Conservation (phyloP, 148 eudicot genomes). For the Simmondsia chinensis region DNA sequence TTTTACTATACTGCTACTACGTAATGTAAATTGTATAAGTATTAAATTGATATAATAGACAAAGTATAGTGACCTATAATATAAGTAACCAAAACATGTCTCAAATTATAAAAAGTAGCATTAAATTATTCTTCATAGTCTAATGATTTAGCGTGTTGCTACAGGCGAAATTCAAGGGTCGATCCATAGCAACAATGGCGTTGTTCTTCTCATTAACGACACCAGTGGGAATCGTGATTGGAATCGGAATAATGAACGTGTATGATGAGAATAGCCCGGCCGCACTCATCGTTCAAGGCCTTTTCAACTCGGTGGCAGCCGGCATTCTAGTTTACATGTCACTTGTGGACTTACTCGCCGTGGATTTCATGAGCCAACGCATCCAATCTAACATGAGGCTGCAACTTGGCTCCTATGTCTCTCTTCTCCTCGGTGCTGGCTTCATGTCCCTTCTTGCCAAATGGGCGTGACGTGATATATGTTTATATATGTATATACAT, state of each 20-base stretch:
- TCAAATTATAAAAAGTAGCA: too few relatives aligned
- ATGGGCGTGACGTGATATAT: too few relatives aligned
- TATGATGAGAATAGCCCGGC: constrained; percentile 13
- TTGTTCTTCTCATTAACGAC: constrained; percentile 20
- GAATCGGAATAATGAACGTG: constrained; percentile 14
- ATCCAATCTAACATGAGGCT: constrained; percentile 11
- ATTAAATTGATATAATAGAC: too few relatives aligned
- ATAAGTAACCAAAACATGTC: too few relatives aligned
- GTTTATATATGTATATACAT: too few relatives aligned
- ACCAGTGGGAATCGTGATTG: constrained; percentile 13
- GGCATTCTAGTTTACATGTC: constrained; percentile 24
- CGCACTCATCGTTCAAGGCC: constrained; percentile 15
- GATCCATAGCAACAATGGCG: constrained; percentile 7
- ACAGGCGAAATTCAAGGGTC: constrained; percentile 16
- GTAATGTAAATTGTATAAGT: too few relatives aligned
- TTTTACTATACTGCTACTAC: too few relatives aligned
- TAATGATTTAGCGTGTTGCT: too few relatives aligned
- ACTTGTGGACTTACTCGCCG: constrained; percentile 16
- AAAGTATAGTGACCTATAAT: too few relatives aligned
- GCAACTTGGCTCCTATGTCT: background rate
- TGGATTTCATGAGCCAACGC: constrained; percentile 14
- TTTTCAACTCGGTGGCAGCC: constrained; percentile 13
- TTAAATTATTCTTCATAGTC: too few relatives aligned
- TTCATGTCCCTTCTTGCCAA: constrained; percentile 17
- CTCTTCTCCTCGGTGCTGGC: constrained; percentile 15